These are phyloP conservation scores for Candida sanyaensis DNA, from an alignment of 1,139 yeast genomes.

Conservation along the genomic window DNA sequence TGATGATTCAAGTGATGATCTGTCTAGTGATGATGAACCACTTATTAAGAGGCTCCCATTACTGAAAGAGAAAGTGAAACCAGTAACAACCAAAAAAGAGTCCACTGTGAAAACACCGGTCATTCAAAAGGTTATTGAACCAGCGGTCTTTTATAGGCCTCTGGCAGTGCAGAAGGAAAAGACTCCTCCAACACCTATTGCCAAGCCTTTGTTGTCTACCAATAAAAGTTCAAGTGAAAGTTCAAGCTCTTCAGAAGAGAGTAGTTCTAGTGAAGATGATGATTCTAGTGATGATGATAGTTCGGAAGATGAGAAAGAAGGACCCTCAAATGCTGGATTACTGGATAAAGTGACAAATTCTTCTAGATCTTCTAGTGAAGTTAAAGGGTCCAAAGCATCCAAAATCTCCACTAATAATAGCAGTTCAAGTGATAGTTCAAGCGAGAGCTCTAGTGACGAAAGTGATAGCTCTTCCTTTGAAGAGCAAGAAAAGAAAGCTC, in stretches of 20 bases:
- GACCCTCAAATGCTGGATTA: no score
- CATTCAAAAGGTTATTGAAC: not conserved
- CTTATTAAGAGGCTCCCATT: not conserved
- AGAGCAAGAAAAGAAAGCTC: not conserved
- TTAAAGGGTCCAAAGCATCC: no score
- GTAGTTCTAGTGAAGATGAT: slow-evolving; percentile 2
- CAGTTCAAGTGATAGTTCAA: slow-evolving; percentile 4
- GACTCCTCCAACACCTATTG: not conserved
- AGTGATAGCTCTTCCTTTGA: no score
- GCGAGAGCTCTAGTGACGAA: not conserved
- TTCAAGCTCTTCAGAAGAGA: not conserved
- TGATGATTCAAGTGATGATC: slow-evolving; percentile 6
- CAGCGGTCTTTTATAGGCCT: not conserved
- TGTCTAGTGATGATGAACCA: slow-evolving; percentile 3
- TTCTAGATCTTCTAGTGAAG: no score
- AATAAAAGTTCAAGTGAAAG: not conserved
- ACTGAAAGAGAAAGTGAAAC: not conserved
- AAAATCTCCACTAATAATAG: slow-evolving; percentile 12
- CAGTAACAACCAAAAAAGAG: not conserved
- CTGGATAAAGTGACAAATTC: no score
- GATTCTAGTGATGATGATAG: slow-evolving; percentile 3
- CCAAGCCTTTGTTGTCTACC: not conserved
- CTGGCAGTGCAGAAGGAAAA: not conserved
- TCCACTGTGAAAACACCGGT: not conserved
- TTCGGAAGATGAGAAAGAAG: no score